Conservation (phyloP, 2,329 filamentous ascomycete genomes). For the Microsporum ferrugineum region DNA sequence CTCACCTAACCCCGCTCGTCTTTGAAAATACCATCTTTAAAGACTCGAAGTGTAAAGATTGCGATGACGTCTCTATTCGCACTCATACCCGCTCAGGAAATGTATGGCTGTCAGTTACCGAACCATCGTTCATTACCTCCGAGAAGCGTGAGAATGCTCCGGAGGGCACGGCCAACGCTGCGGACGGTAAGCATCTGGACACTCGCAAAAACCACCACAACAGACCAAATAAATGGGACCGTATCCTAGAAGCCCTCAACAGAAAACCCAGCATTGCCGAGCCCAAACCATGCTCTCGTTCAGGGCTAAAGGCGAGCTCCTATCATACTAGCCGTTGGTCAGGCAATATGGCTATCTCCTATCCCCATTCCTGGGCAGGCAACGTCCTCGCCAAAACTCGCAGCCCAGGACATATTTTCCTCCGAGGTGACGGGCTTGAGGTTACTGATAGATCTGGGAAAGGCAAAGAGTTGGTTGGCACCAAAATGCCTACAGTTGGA, state of each 20-base stretch:
- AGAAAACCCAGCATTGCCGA: background rate
- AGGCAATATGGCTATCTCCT: slow-evolving; percentile 19
- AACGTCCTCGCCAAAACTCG: slow-evolving; percentile 16
- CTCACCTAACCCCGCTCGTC: slow-evolving; percentile 37
- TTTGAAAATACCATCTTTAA: slow-evolving; percentile 2
- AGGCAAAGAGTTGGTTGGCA: slow-evolving; percentile 10
- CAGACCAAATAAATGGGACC: background rate
- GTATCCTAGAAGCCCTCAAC: background rate
- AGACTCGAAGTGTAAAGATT: background rate
- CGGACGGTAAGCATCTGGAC: background rate
- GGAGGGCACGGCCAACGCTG: background rate
- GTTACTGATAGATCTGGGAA: slow-evolving; percentile 10
- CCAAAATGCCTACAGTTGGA: slow-evolving; percentile 10
- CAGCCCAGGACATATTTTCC: slow-evolving; percentile 13
- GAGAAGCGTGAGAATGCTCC: background rate
- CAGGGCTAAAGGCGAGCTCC: slow-evolving; percentile 6
- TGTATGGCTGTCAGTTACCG: slow-evolving; percentile 14
- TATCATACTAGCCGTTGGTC: slow-evolving; percentile 16
- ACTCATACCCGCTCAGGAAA: slow-evolving; percentile 14
- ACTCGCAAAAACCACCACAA: background rate
- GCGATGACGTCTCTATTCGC: slow-evolving; percentile 10
- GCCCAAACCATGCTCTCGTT: background rate
- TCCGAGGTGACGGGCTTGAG: slow-evolving; percentile 19
- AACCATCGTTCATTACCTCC: slow-evolving; percentile 13
- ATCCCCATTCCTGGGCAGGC: slow-evolving; percentile 24